phyloP scores from a whole-genome alignment of 2,329 filamentous ascomycete genomes.

The Mycocentrospora acerina region DNA sequence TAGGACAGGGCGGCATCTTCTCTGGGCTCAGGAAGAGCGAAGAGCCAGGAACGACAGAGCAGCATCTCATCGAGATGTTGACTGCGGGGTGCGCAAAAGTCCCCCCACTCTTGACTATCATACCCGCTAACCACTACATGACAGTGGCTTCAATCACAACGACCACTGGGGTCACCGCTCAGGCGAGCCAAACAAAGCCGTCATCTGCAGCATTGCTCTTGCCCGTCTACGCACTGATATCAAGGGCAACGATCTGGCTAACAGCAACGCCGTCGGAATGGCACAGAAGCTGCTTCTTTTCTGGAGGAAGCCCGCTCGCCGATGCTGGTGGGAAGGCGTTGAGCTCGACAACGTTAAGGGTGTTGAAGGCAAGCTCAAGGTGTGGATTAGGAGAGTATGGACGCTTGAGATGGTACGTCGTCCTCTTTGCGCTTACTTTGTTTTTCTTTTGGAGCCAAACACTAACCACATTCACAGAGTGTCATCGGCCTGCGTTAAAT shows the following conservation, averaged over 20 bases:
- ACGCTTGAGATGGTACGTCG: constrained; percentile 82
- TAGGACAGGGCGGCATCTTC: constrained; percentile 92
- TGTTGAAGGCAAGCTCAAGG: constrained; percentile 87
- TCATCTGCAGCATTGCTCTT: constrained; percentile 93
- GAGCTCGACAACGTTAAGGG: constrained; percentile 88
- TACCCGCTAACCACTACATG: constrained; percentile 1
- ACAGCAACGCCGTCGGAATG: constrained; percentile 85
- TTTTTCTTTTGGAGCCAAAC: no score
- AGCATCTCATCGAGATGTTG: constrained; percentile 98
- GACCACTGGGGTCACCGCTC: constrained; percentile 95
- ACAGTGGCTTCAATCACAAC: constrained; percentile 92
- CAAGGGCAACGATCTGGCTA: constrained; percentile 71
- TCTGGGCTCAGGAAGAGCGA: constrained; percentile 93
- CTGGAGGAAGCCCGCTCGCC: constrained; percentile 93
- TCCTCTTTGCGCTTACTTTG: neutral
- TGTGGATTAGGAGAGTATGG: constrained; percentile 98
- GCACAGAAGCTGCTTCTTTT: constrained; percentile 96
- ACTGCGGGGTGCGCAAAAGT: constrained; percentile 77
- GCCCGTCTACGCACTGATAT: constrained; percentile 92
- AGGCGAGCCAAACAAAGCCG: constrained; percentile 97
- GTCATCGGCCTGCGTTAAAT: constrained; percentile 77
- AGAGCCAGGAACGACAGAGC: constrained; percentile 93
- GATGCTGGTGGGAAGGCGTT: constrained; percentile 99
- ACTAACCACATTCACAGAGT: constrained; percentile 55
- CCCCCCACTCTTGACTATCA: neutral